Base-by-base conservation (phyloP, 164 flowering plant species). In the Euptelea pleiosperma region DNA sequence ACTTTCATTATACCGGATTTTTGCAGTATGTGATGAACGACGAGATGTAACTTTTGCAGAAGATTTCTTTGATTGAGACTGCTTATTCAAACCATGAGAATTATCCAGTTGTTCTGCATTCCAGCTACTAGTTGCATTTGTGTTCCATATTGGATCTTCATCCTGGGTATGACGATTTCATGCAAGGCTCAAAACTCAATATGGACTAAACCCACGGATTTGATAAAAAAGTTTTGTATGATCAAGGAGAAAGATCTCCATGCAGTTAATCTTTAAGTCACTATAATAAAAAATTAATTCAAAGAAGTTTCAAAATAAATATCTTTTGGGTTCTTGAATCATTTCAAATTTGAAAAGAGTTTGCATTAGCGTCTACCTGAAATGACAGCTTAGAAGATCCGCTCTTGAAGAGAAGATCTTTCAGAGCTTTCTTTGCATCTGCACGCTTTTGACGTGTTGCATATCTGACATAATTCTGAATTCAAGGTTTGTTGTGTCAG, bases 371-470 rank as follows among this genome's bases (percentile, higher is more conserved):
- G 43, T 33, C 4, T 64, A 79, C 84, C 85, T 75, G 65, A 64
- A 67, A 66, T 42, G 78, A 43, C 19, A 37, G 5, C 54, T 62
- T 80, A 15, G 73, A 52, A 36, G 68, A 65, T 22, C 85, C 80
- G 48, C 69, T 69, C 7, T 68, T 67, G 60, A 11, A 74, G 22
- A 86, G 79, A 44, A 87, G 77, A 69, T 75, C 64, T 40, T 79
- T 82, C 56, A 90, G 65, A 51, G 91, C 92, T 71, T 68, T 85
- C 74, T 81, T 90, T 57, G 83, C 48, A 75, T 84, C 92, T 60
- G 92, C 77, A 51, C 89, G 92, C 77, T 77, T 90, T 60, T 82
- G 80, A 50, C 91, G 95, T 25, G 61, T 67, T 60, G 66, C 52
- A 65, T 66, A 84, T 73, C 72, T 75, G 52, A 77, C 21, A 33